Base-by-base conservation (phyloP, 2,329 filamentous ascomycete genomes). In the Nectriaceae sp. region DNA sequence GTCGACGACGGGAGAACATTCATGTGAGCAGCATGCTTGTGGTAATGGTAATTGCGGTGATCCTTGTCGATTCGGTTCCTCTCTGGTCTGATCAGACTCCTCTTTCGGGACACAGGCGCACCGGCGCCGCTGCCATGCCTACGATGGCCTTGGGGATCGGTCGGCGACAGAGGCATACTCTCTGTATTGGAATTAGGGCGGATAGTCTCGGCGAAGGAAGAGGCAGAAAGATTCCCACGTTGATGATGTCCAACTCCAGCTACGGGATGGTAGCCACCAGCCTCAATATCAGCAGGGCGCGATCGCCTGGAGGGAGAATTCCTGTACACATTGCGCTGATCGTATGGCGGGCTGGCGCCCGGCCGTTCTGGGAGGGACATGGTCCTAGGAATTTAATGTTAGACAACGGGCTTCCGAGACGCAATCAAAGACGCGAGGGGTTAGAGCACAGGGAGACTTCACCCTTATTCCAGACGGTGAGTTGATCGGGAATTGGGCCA, bases 11-110 rank as follows among this genome's bases (percentile, higher is more conserved):
- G 94, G 56, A 90, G 78, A 4, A 91, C 88, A 46, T 87, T 80
- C 91, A 99, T 97, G 56, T 93, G 89, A 62, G 91, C 89, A 10
- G 95, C 91, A 81, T 96, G 92, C 68, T 96, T 89, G 59, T 90
- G 85, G 71, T 99, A 99, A 72, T 97, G 83, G 66, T 97, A 99
- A 69, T 97, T 95, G 13, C 92, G 91, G 67, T 97, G 91, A 60
- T 92, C 88, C 55, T 80, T 85, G 60, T 92, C 88, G 59, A 96
- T 90, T 59, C 88, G 84, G 63, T 88, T 88, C 57, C 94, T 84
- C 72, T 99, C 94, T 1, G 94, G 94, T 53, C 89, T 82, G 65
- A 99, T 86, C 55, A 99, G 76, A 69, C 90, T 97, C 67, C 88
- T 85, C 72, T 97, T 97, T 60, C 92, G 84, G 52, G 73, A 65